Evolutionary conservation across 805 yeast genomes (phyloP).

Genomic region (Candida tallmaniae): DNA sequence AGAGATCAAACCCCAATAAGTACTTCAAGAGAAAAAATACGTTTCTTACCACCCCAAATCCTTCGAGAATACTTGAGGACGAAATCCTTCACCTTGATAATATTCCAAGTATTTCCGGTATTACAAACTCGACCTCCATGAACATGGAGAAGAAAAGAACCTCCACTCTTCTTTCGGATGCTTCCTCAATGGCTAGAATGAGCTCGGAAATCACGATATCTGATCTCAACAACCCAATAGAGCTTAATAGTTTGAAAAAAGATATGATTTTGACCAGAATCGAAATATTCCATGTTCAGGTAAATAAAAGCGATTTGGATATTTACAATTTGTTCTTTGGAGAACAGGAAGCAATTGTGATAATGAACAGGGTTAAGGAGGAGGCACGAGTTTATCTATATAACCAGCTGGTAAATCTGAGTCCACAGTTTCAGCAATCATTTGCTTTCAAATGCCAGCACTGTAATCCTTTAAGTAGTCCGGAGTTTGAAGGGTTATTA

Average conservation of each 20-base stretch:
- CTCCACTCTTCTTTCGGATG: conserved; percentile 37
- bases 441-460: conserved; percentile 29
- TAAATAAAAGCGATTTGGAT: conserved; percentile 27
- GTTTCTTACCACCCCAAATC: conserved; percentile 37
- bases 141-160: conserved; percentile 42
- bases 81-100: conserved; percentile 17
- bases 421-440: conserved; percentile 29
- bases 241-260: conserved; percentile 42
- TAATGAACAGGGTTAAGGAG: conserved; percentile 40
- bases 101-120: background rate
- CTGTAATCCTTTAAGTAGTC: conserved; percentile 33
- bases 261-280: conserved; percentile 69
- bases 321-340: conserved; percentile 39
- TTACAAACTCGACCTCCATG: conserved; percentile 15
- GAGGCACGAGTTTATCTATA: conserved; percentile 51
- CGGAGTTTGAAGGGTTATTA: conserved; percentile 41
- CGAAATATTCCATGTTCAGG: conserved; percentile 35
- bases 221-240: conserved; percentile 24
- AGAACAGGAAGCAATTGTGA: conserved; percentile 58
- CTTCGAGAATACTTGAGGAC: conserved; percentile 40
- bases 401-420: conserved; percentile 26
- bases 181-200: conserved; percentile 44
- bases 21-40: conserved; percentile 18
- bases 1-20: conserved; percentile 11
- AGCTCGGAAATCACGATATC: conserved; percentile 32